Evolutionary conservation across 1,284 basidiomycete genomes (phyloP), one percentile per base, ranked within the genome.

Genomic region (Trametes pubescens): DNA sequence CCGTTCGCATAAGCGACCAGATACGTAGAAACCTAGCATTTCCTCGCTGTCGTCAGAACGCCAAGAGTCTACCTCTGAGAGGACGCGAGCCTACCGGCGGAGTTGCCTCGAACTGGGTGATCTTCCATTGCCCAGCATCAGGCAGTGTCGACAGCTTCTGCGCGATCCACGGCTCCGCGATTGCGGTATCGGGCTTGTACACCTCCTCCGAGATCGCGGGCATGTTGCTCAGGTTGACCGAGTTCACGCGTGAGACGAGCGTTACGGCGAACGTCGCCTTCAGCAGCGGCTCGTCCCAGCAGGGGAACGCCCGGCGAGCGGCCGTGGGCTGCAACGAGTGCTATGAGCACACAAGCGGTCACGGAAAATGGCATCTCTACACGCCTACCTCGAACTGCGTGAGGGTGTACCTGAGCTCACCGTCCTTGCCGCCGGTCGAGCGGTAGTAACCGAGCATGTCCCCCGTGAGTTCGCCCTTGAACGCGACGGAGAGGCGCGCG

Each of bases 1-100:
- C 96, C 96, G 71, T 95, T 96, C 26, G 95, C 96, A 75, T 86
- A 96, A 0, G 95, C 95, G 48, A 97, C 92, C 51, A 98, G 87
- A 80, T 98, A 98, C 18, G 93, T 92, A 1, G 93, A 95, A 86
- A 98, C 94, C 72, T 84, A 48, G 34, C 7, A 2, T 10, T 4
- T 6, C 4, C 14, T 16, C 47, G 4, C 9, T 16, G 14, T 8
- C 24, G 11, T 29, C 24, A 48, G 24, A 1, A n/a, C 14, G 2
- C 29, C n/a, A 14, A 14, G 18, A 5, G 21, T 34, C 21, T n/a
- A 53, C 10, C 14, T 35, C n/a, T 3, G 6, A 29, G 35, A 48
- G 32, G 14, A 10, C 4, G 18, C 10, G 14, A 3, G 13, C 49
- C 52, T 61, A 78, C 79, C 62, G 83, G 84, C 9, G 93, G 93